Evolutionary conservation across 2,329 filamentous ascomycete genomes (phyloP).

Genomic region (Aaosphaeria arxii): DNA sequence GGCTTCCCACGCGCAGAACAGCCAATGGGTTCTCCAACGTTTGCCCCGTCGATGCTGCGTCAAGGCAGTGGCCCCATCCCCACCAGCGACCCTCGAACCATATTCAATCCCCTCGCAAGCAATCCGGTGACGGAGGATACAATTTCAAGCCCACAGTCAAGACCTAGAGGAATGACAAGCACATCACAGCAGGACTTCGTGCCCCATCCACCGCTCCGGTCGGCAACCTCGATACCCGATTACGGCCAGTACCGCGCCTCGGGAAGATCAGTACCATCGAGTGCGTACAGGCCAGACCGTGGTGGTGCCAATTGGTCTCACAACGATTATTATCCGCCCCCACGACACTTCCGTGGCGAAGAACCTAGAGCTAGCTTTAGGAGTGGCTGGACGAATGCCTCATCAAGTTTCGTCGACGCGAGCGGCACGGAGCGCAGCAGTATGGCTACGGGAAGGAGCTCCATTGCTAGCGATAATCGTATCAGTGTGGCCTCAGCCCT

Average conservation of each 20-base stretch:
- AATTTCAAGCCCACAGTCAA: conserved; percentile 9
- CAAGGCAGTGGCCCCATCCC: conserved; percentile 20
- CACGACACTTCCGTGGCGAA: conserved; percentile 28
- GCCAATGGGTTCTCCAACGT: conserved; percentile 21
- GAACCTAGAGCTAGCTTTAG: conserved; percentile 57
- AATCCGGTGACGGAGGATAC: conserved; percentile 30
- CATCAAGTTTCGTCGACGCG: conserved; percentile 55
- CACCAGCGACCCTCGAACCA: conserved; percentile 28
- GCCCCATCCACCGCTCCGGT: conserved; percentile 23
- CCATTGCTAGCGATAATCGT: conserved; percentile 57
- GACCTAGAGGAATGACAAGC: conserved; percentile 31
- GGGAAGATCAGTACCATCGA: conserved; percentile 29
- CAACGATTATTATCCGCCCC: conserved; percentile 27
- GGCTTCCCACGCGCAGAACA: conserved; percentile 17
- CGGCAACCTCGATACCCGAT: conserved; percentile 38
- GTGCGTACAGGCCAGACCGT: conserved; percentile 34
- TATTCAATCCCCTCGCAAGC: conserved; percentile 34
- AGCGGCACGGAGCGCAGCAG: conserved; percentile 80
- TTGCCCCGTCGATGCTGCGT: conserved; percentile 19
- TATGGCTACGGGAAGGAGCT: conserved; percentile 75
- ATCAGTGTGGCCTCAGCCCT: conserved; percentile 54
- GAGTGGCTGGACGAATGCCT: conserved; percentile 57
- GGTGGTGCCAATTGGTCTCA: conserved; percentile 35
- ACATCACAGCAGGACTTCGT: conserved; percentile 25
- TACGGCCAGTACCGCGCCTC: conserved; percentile 27